Evolutionary conservation across 352 stramenopile species (phyloP), one percentile per base, ranked within the genome.

Genomic region (Thraustochytrium sp.): DNA sequence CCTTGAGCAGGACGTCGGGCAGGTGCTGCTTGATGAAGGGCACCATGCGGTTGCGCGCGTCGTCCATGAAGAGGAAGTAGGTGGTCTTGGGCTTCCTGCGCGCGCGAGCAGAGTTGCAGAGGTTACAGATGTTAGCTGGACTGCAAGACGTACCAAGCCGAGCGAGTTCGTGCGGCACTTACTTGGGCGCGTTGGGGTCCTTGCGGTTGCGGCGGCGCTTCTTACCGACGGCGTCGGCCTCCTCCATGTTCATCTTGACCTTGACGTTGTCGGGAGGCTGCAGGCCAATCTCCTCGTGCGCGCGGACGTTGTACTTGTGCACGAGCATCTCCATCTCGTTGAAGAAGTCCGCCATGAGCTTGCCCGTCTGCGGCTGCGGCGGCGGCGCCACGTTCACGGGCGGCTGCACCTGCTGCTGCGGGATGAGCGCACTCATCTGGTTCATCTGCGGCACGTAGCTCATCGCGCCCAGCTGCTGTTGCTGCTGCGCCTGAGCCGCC

Each of bases 11-110:
- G 26, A 72, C 59, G 59, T 72, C 59, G 26, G 59, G 59, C 16
- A 72, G 42, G 36, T 72, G 59, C 21, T 49, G 59, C 40, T 72
- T 72, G 40, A 72, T 72, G 59, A 29, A 72, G 36, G 59, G 59
- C 34, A 72, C 59, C 59, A 72, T 72, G 9, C 59, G 59, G 59
- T 55, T 72, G 59, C 59, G 59, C 26, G 59, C 59, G 40, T 72
- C 59, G 31, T 72, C 59, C 59, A 72, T 72, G 59, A 72, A 72
- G 59, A 72, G 59, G 46, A 72, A 72, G 59, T 72, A 72, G 9
- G 59, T 72, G 8, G 59, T 72, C 31, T 72, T 72, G 13, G 59
- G 59, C 46, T 72, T 72, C 36, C 59, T 72, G 59, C 46, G 59
- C 34, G 55, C 26, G 26, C 13, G 18, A 16, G 29, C 16, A 1